Evolutionary conservation across 2,329 filamentous ascomycete genomes (phyloP), one percentile per base, ranked within the genome.

Genomic region (Alternaria angustiovoidea): DNA sequence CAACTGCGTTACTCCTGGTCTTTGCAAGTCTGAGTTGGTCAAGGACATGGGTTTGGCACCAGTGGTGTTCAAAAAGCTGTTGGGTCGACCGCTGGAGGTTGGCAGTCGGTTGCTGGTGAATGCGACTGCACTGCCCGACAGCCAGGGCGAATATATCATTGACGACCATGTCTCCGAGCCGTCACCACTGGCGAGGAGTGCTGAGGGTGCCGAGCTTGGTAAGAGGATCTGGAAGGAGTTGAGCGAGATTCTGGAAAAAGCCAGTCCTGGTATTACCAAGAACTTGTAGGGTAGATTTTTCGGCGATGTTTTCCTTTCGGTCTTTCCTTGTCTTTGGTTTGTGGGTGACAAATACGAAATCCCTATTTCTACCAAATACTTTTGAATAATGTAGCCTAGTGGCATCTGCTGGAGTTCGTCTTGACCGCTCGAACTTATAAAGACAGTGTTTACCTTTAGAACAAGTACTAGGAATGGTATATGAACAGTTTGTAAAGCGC

Each of bases 21-120:
- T 67, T 5, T 75, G 72, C 66, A 53, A 62, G 30, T 59, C 59
- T 1, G 54, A 61, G n/a, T 20, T 66, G 9, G 39, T 60, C 28
- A 56, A 63, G 24, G 61, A 62, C 12, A 34, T 43, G 34, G 59
- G 61, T 2, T 54, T 61, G 26, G 58, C 41, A 3, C 36, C 67
- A 3, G 42, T 51, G 8, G 32, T 65, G 8, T 39, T 70, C 22
- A 63, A 64, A 51, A 20, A 54, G 14, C 20, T 66, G 11, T 54
- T 73, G n/a, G 77, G 71, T 3, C 64, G 79, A 5, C 75, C 70
- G 6, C 75, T 74, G 0, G 79, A 80, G 59, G 76, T 77, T 7
- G 80, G 80, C 0, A 68, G 67, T 6, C 61, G 79, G n/a, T 79
- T 74, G 1, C 61, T 81, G 22, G 77, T 81, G 1, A 63, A 76